Percentiles rank a stretch among this genome's conserved stretches.
phyloP scores from a whole-genome alignment of 345 rosid species.

The Salix udensis region DNA sequence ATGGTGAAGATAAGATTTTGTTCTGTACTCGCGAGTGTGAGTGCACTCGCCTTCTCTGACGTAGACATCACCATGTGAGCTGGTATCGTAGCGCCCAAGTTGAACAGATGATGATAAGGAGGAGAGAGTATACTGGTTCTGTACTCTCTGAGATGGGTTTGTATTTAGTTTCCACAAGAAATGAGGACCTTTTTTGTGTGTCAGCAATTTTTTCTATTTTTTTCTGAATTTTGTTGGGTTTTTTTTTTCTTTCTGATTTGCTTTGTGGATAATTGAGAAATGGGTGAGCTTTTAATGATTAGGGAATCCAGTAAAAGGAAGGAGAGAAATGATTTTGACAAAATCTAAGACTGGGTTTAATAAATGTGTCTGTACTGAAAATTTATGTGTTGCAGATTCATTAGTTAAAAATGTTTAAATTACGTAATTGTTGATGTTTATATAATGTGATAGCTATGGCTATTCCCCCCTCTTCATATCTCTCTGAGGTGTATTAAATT shows the following conservation, averaged over 20 bases:
- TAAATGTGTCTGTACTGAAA: background rate
- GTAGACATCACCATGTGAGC: constrained; percentile 16
- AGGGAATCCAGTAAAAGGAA: background rate
- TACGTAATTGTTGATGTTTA: background rate
- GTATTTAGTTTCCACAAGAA: background rate
- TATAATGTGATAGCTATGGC: background rate
- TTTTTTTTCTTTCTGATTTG: background rate
- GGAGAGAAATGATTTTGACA: constrained; percentile 1
- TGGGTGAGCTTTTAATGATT: background rate
- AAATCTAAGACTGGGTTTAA: background rate
- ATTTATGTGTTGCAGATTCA: background rate
- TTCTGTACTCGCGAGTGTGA: background rate
- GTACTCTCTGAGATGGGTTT: background rate
- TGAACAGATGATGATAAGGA: background rate
- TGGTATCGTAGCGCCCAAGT: background rate
- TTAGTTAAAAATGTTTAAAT: too few species aligned
- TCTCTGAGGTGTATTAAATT: too few species aligned
- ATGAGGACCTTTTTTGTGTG: background rate
- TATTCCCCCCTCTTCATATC: background rate
- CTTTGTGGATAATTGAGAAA: background rate
- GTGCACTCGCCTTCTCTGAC: constrained; percentile 8
- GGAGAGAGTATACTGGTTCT: background rate
- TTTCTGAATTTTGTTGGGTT: background rate
- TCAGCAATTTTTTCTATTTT: background rate
- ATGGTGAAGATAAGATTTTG: constrained; percentile 8